These are phyloP conservation scores for Schwanniomyces vanrijiae DNA, from an alignment of 805 yeast genomes.

Conservation along the genomic window DNA sequence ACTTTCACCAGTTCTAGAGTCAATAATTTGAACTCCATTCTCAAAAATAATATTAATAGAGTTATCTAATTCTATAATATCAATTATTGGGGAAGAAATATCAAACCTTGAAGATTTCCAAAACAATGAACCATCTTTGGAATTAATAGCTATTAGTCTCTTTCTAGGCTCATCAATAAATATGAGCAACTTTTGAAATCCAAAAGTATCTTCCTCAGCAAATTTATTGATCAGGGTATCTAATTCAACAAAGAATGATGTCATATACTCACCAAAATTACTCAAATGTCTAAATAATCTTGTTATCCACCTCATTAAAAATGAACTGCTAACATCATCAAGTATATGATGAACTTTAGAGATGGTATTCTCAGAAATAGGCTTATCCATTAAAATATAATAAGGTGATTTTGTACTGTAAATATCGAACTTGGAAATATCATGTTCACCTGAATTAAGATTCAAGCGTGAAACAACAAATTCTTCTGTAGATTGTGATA, in stretches of 20 bases:
- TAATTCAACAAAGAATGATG: constrained; percentile 7
- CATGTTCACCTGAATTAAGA: background rate
- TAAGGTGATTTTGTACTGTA: constrained; percentile 3
- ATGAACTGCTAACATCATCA: constrained; percentile 19
- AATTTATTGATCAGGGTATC: background rate
- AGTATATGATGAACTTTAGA: constrained; percentile 32
- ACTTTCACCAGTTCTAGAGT: constrained; percentile 17
- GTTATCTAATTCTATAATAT: constrained; percentile 13
- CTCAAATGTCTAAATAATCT: constrained; percentile 33
- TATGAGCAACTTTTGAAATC: constrained; percentile 32
- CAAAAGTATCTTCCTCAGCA: constrained; percentile 22
- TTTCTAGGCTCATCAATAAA: constrained; percentile 19
- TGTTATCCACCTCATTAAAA: constrained; percentile 25
- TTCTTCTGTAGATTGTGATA: background rate
- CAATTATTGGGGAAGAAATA: constrained; percentile 4
- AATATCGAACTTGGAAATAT: background rate
- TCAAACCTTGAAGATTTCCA: constrained; percentile 32
- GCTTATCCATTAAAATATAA: constrained; percentile 30
- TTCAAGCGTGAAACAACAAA: background rate
- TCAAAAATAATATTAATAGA: constrained; percentile 13
- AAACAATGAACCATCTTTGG: constrained; percentile 34
- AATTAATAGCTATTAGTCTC: constrained; percentile 43
- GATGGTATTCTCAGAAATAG: constrained; percentile 24
- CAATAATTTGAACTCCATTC: constrained; percentile 7
- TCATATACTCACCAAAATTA: constrained; percentile 29